Evolutionary conservation across 352 stramenopile genomes (phyloP), one percentile per base, ranked within the genome.

Genomic region (Phytopythium mirpurense): DNA sequence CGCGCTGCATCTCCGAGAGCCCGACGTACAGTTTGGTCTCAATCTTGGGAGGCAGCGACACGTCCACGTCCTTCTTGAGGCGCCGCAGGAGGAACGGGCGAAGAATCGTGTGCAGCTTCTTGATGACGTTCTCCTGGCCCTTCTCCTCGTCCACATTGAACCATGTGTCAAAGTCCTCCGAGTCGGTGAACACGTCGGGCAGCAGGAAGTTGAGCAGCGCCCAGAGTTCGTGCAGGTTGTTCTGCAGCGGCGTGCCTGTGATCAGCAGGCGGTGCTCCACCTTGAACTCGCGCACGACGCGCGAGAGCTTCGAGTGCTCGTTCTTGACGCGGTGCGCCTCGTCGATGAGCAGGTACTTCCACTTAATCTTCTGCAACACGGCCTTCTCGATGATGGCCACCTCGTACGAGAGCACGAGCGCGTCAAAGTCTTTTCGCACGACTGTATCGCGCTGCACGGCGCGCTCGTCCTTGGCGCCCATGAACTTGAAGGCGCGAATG

Each of bases 171-270:
- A 99, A 99, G 60, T 98, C 95, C 21, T 99, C 97, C 11, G 94
- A 78, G 51, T 94, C 97, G 1, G 84, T 94, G 68, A 99, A 99
- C 32, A 91, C 72, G 43, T 77, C 74, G 0, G 79, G 86, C 49
- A 99, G 83, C 37, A 99, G 78, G 70, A 99, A 99, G 77, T 99
- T 99, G n/a, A 99, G 78, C 57, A 99, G 69, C 19, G 98, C 97
- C 98, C 98, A 99, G 4, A 99, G 79, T 75, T 99, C 97, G 64
- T 98, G 96, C 45, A 99, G 78, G 65, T 99, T 99, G 77, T 99
- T 99, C 74, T 99, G 97, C 40, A 99, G 68, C 35, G 97, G 97
- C 26, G 97, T 99, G 54, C 97, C 97, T 0, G 96, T 99, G 65
- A 97, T 96, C 24, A 97, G 67, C 58, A 97, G 72, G 14, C 89